These are phyloP conservation scores for Neurospora discreta DNA, from an alignment of 495 filamentous ascomycete genomes.

Conservation along the genomic window DNA sequence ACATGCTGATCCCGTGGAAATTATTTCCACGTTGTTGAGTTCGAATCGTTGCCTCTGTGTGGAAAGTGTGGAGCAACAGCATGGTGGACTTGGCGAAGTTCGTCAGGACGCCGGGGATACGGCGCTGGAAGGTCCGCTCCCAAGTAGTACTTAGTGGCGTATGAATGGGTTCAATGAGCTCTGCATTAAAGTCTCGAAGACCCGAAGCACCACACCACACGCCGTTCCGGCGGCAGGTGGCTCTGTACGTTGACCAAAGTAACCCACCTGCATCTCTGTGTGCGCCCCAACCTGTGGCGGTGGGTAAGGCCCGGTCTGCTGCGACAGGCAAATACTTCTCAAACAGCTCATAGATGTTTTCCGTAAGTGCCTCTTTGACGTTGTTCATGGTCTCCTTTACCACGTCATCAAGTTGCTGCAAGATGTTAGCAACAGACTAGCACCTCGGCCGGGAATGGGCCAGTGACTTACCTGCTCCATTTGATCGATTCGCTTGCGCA, in stretches of 20 bases:
- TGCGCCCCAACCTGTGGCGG: constrained; percentile 39
- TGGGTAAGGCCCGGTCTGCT: constrained; percentile 24
- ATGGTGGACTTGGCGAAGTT: constrained; percentile 3
- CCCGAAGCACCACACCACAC: constrained; percentile 25
- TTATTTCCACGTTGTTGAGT: constrained; percentile 10
- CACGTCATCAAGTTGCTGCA: constrained; percentile 23
- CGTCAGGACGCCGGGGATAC: constrained; percentile 14
- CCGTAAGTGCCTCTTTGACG: constrained; percentile 27
- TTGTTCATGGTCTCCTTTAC: constrained; percentile 21
- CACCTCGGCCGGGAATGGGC: background rate
- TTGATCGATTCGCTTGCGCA: constrained; percentile 30
- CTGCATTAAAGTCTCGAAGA: constrained; percentile 37
- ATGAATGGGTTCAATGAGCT: constrained; percentile 33
- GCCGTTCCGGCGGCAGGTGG: constrained; percentile 40
- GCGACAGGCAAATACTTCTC: constrained; percentile 17
- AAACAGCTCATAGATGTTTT: constrained; percentile 38
- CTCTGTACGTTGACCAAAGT: constrained; percentile 49
- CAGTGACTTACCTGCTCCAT: constrained; percentile 34
- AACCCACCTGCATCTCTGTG: constrained; percentile 36
- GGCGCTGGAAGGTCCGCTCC: constrained; percentile 43
- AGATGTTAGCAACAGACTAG: background rate
- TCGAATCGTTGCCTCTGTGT: constrained; percentile 21
- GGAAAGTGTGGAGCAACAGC: constrained; percentile 24
- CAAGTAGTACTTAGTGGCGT: constrained; percentile 19
- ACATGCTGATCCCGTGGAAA: constrained; percentile 14